phyloP scores from a whole-genome alignment of 768 basidiomycete species.

The Phallus indusiatus region DNA sequence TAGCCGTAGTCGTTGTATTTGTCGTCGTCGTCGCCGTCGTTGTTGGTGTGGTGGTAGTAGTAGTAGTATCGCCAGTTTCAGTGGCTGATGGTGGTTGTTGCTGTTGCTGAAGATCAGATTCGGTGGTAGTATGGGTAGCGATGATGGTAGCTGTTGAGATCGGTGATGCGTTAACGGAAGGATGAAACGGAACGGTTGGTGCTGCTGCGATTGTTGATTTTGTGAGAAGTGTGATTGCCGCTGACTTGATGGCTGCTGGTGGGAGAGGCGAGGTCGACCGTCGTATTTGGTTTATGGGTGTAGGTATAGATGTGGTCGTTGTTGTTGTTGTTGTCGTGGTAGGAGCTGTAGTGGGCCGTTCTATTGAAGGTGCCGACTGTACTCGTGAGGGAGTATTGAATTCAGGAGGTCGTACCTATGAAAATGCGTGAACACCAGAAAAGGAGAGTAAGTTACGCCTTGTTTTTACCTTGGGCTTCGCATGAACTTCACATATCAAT shows the following conservation, averaged over 20 bases:
- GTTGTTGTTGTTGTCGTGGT: constrained; percentile 12
- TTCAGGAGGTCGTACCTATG: constrained; percentile 46
- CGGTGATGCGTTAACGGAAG: constrained; percentile 18
- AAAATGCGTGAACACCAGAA: too few relatives aligned
- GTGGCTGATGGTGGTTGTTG: constrained; percentile 18
- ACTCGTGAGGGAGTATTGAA: constrained; percentile 41
- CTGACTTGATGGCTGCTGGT: constrained; percentile 17
- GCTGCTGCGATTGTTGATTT: constrained; percentile 29
- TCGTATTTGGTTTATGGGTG: constrained; percentile 20
- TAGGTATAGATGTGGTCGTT: constrained; percentile 17
- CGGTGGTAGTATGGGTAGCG: constrained; percentile 21
- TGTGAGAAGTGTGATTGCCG: constrained; percentile 27
- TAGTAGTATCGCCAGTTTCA: constrained; percentile 18
- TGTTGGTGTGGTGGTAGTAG: constrained; percentile 14
- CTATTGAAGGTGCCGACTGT: constrained; percentile 6
- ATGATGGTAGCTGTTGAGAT: constrained; percentile 31
- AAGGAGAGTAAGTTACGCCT: constrained; percentile 15
- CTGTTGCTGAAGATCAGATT: constrained; percentile 12
- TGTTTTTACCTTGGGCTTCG: constrained; percentile 56
- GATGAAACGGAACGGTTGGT: constrained; percentile 28
- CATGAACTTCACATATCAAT: constrained; percentile 87
- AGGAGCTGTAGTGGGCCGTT: constrained; percentile 4
- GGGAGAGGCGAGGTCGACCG: constrained; percentile 20
- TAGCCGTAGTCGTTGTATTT: constrained; percentile 23
- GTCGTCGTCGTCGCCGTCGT: too few relatives aligned